A percentile compares a stretch with the other conserved stretches of the same genome.
Conservation (phyloP, 2,329 filamentous ascomycete species). For the Aspergillus quadricinctus region DNA sequence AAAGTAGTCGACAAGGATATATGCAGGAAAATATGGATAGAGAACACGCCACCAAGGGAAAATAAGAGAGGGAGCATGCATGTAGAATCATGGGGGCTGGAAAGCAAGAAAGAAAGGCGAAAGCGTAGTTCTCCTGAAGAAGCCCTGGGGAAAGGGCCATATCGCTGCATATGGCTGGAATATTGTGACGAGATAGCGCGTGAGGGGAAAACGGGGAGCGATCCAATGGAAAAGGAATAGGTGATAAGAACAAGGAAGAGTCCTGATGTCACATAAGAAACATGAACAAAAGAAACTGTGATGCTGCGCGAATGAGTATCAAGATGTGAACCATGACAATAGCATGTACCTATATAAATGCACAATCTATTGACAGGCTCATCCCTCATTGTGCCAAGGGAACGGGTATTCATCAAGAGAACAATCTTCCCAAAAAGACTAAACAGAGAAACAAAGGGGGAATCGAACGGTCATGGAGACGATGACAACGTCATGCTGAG, state of each 20-base stretch:
- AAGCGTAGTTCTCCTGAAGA: not conserved
- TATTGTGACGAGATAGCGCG: not conserved
- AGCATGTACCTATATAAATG: slow-evolving; percentile 19
- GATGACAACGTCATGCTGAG: slow-evolving; percentile 32
- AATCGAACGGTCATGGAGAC: slow-evolving; percentile 39
- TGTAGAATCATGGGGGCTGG: not conserved
- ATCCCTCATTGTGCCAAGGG: slow-evolving; percentile 21
- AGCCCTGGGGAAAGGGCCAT: not conserved
- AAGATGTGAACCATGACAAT: slow-evolving; percentile 13
- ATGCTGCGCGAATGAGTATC: slow-evolving; percentile 2
- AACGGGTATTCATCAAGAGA: slow-evolving; percentile 21
- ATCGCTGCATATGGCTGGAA: not conserved
- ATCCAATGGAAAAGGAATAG: not conserved
- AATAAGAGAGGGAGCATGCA: not conserved
- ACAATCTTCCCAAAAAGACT: slow-evolving; percentile 25
- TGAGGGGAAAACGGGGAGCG: not conserved
- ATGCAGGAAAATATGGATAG: not conserved
- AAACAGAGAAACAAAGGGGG: slow-evolving; percentile 34
- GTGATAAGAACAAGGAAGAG: not conserved
- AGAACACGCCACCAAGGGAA: not conserved
- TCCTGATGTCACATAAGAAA: not conserved
- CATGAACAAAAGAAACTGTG: slow-evolving; percentile 3
- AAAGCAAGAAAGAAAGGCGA: slow-evolving; percentile 1
- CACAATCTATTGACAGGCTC: slow-evolving; percentile 29
- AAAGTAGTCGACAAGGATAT: not conserved